Percentiles rank a stretch among this genome's conserved stretches.
These are phyloP conservation scores for Elasticomyces elasticus DNA, from an alignment of 495 filamentous ascomycete species.

Conservation along the genomic window DNA sequence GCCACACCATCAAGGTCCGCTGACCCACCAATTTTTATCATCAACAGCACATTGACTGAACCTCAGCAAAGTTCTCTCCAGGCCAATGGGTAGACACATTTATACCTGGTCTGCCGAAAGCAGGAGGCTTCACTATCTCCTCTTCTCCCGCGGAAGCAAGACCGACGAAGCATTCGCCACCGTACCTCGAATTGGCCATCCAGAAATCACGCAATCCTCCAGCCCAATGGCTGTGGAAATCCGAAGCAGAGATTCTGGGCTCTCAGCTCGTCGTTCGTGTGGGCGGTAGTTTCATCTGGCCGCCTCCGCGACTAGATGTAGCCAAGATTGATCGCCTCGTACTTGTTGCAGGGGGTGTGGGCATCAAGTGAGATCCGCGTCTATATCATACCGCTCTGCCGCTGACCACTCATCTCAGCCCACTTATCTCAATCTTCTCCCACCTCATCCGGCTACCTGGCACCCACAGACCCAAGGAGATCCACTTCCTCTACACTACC, in stretches of 20 bases:
- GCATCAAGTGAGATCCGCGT: constrained; percentile 58
- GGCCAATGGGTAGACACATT: constrained; percentile 91
- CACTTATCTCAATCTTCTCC: constrained; percentile 34
- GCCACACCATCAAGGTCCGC: constrained; percentile 20
- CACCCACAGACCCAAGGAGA: constrained; percentile 16
- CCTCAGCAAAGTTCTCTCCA: constrained; percentile 55
- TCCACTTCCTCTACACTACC: constrained; percentile 31
- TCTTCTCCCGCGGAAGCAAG: constrained; percentile 46
- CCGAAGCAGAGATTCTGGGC: constrained; percentile 43
- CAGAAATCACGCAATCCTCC: constrained; percentile 58
- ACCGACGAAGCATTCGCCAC: constrained; percentile 23
- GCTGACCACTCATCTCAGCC: constrained; percentile 22
- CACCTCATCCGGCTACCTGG: constrained; percentile 24
- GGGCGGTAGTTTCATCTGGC: constrained; percentile 74
- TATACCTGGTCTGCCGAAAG: constrained; percentile 52
- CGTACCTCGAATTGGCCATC: constrained; percentile 64
- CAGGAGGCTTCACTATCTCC: constrained; percentile 83
- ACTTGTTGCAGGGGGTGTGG: constrained; percentile 74
- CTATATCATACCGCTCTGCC: constrained; percentile 16
- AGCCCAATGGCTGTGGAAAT: constrained; percentile 67
- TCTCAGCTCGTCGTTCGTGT: constrained; percentile 55
- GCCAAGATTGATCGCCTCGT: constrained; percentile 46
- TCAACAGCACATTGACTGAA: constrained; percentile 47
- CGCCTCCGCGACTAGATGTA: constrained; percentile 41
- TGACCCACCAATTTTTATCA: neutral